Evolutionary conservation across 139 green algal genomes (phyloP).

Genomic region (Zygnema circumcarinatum): DNA sequence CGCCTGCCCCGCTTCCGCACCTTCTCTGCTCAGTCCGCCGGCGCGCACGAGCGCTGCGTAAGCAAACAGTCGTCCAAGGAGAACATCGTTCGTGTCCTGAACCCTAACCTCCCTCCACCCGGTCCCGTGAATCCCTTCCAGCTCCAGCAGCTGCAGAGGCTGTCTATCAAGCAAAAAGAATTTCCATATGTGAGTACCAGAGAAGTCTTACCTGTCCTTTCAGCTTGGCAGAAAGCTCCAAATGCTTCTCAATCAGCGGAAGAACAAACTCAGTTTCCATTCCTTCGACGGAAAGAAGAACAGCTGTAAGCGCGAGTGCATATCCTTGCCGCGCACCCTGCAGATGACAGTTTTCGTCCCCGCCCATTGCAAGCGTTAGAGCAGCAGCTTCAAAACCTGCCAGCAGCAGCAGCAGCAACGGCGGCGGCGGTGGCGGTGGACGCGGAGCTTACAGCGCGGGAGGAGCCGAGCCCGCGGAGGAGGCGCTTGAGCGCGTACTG

Average conservation of each 20-base stretch:
- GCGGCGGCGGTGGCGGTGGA: too few relatives aligned
- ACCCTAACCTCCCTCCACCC: background rate
- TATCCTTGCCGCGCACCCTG: conserved; percentile 31
- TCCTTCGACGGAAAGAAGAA: background rate
- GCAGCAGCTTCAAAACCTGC: too few relatives aligned
- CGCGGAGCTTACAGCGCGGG: background rate
- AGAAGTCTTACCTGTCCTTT: background rate
- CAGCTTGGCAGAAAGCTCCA: background rate
- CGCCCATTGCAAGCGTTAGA: too few relatives aligned
- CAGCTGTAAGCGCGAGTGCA: conserved; percentile 12
- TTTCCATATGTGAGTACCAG: too few relatives aligned
- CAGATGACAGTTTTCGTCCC: too few relatives aligned
- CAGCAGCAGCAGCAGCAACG: too few relatives aligned
- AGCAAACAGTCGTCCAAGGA: conserved; percentile 42
- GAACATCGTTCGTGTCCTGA: conserved; percentile 29
- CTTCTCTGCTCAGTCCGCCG: background rate
- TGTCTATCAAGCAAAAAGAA: too few relatives aligned
- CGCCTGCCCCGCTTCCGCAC: background rate
- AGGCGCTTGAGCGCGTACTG: conserved; percentile 15
- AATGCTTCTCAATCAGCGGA: background rate
- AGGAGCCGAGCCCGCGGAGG: conserved; percentile 14
- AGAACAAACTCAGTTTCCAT: background rate
- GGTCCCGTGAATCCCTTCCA: too few relatives aligned
- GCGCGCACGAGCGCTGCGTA: conserved; percentile 22
- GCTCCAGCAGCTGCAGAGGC: too few relatives aligned